These are phyloP conservation scores for Nemania abortiva DNA, from an alignment of 2,329 filamentous ascomycete genomes.

Conservation along the genomic window DNA sequence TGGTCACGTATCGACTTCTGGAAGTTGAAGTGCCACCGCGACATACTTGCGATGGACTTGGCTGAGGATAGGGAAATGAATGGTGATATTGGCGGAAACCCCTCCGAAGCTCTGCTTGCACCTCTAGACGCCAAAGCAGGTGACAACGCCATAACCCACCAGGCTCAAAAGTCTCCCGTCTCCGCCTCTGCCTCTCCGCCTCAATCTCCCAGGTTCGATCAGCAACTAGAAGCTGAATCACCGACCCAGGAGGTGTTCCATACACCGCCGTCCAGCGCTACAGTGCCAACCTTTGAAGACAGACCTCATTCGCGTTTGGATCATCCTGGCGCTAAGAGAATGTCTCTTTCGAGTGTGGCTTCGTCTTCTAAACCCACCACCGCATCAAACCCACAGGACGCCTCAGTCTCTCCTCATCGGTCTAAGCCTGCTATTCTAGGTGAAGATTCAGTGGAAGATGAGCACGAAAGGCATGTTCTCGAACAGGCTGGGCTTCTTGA, in stretches of 20 bases:
- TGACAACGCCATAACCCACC: slow-evolving; percentile 51
- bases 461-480: slow-evolving; percentile 74
- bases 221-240: slow-evolving; percentile 54
- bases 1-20: slow-evolving; percentile 96
- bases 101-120: slow-evolving; percentile 38
- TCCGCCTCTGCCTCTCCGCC: slow-evolving; percentile 49
- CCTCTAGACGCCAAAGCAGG: slow-evolving; percentile 54
- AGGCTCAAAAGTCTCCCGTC: slow-evolving; percentile 54
- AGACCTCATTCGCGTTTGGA: slow-evolving; percentile 54
- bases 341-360: slow-evolving; percentile 59
- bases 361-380: slow-evolving; percentile 55
- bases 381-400: slow-evolving; percentile 51
- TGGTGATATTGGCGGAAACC: slow-evolving; percentile 49
- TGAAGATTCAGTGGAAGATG: slow-evolving; percentile 67
- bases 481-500: slow-evolving; percentile 75
- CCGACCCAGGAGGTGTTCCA: slow-evolving; percentile 61
- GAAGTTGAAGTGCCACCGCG: slow-evolving; percentile 89
- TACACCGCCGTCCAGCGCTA: slow-evolving; percentile 60
- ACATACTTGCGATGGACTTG: slow-evolving; percentile 86
- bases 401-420: slow-evolving; percentile 49
- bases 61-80: slow-evolving; percentile 76
- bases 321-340: slow-evolving; percentile 53
- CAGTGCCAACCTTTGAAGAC: slow-evolving; percentile 57
- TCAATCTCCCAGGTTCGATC: slow-evolving; percentile 50
- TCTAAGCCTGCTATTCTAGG: slow-evolving; percentile 51